Conservation (phyloP, 768 basidiomycete species). For the Calvatia gigantea region DNA sequence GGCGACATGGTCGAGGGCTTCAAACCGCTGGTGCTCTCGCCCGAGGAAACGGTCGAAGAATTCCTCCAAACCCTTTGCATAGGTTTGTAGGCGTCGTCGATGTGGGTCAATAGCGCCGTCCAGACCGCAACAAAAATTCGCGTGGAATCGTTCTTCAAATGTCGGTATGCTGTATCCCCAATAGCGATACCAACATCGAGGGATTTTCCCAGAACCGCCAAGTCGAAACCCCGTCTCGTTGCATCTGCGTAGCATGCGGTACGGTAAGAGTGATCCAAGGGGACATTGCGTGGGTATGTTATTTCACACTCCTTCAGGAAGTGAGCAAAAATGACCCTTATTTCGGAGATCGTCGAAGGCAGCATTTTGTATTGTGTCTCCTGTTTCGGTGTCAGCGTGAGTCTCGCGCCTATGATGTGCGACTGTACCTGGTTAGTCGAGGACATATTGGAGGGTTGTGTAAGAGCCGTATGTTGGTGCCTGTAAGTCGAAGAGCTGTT, state of each 20-base stretch:
- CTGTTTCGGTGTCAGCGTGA: no score
- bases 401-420: no score
- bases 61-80: neutral
- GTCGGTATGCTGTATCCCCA: neutral
- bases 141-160: neutral
- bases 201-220: neutral
- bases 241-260: constrained; percentile 1
- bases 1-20: neutral
- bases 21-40: neutral
- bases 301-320: neutral
- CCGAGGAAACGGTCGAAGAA: neutral
- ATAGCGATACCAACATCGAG: constrained; percentile 5
- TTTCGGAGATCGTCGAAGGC: no score
- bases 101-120: neutral
- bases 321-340: no score
- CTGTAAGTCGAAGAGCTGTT: no score
- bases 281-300: neutral
- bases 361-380: no score
- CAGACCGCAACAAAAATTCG: neutral
- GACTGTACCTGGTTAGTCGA: no score
- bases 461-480: no score
- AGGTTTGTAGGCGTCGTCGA: neutral
- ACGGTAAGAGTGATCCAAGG: neutral
- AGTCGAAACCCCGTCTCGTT: neutral
- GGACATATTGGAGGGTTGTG: no score